Evolutionary conservation across 2,329 filamentous ascomycete species (phyloP).

Genomic region (Aspergillus alliaceus): DNA sequence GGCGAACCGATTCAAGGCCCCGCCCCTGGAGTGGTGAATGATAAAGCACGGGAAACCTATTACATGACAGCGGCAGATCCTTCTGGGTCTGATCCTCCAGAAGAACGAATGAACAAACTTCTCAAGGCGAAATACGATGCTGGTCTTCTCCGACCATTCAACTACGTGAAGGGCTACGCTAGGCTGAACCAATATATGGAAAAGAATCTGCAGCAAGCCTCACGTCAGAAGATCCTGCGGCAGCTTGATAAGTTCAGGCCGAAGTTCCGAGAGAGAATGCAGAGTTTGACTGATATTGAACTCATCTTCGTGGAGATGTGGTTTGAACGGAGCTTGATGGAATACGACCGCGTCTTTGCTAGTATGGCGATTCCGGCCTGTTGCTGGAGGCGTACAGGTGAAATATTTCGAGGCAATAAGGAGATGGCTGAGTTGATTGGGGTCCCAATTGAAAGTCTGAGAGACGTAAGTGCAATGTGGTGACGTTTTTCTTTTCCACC

Average conservation of each 20-base stretch:
- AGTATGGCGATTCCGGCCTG: constrained; percentile 98
- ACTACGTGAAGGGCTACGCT: constrained; percentile 96
- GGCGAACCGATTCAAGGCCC: constrained; percentile 62
- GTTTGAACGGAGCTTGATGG: constrained; percentile 95
- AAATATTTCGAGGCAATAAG: constrained; percentile 96
- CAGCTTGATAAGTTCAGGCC: constrained; percentile 92
- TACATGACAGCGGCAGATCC: constrained; percentile 97
- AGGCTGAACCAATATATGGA: constrained; percentile 90
- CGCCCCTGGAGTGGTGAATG: constrained; percentile 61
- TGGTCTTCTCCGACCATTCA: constrained; percentile 91
- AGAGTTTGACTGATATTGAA: constrained; percentile 88
- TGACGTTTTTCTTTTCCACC: not conserved
- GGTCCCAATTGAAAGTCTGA: constrained; percentile 83
- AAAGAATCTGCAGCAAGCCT: constrained; percentile 75
- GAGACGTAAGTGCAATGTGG: constrained; percentile 68
- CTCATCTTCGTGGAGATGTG: constrained; percentile 97
- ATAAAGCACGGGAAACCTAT: constrained; percentile 76
- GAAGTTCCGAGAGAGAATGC: constrained; percentile 93
- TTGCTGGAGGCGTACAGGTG: constrained; percentile 93
- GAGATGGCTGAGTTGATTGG: constrained; percentile 98
- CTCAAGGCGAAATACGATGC: constrained; percentile 95
- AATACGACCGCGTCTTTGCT: constrained; percentile 97
- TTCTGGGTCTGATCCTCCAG: constrained; percentile 78
- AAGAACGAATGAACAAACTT: constrained; percentile 92
- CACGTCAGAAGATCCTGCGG: constrained; percentile 85